phyloP scores from a whole-genome alignment of 192 early-diverging fungal species.

The Backusella circina region DNA sequence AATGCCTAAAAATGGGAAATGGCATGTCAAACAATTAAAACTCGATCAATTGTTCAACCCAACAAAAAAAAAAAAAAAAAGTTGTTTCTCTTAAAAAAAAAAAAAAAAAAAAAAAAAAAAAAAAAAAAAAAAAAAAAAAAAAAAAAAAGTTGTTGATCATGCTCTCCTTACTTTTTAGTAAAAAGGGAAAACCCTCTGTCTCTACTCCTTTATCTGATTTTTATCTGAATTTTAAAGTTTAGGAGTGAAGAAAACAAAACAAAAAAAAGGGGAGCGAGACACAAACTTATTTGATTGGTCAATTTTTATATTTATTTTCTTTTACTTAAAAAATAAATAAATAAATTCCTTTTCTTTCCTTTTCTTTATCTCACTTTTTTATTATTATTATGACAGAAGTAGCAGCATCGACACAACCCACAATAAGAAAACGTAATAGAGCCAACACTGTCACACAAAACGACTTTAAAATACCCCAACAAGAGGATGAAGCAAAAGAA shows the following conservation, averaged over 20 bases:
- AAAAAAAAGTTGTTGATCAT: not conserved
- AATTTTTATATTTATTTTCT: not conserved
- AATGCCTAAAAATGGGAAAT: not conserved
- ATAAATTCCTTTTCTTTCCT: not conserved
- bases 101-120: no score
- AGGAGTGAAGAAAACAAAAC: not conserved
- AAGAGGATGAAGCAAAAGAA: not conserved
- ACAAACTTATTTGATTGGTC: not conserved
- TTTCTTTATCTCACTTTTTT: not conserved
- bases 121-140: not conserved
- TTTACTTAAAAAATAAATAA: not conserved
- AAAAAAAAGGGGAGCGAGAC: not conserved
- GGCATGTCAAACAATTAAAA: not conserved
- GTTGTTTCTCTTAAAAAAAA: not conserved
- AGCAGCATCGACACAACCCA: not conserved
- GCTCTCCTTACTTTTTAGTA: not conserved
- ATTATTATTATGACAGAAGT: not conserved
- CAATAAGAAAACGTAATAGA: not conserved
- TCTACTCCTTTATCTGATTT: not conserved
- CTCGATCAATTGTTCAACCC: not conserved
- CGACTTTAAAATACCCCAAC: not conserved
- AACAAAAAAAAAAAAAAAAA: not conserved
- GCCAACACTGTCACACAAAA: constrained; percentile 3
- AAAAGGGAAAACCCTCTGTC: not conserved
- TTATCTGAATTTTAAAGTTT: not conserved